Conservation (phyloP, 495 filamentous ascomycete genomes). For the Apodospora peruviana region DNA sequence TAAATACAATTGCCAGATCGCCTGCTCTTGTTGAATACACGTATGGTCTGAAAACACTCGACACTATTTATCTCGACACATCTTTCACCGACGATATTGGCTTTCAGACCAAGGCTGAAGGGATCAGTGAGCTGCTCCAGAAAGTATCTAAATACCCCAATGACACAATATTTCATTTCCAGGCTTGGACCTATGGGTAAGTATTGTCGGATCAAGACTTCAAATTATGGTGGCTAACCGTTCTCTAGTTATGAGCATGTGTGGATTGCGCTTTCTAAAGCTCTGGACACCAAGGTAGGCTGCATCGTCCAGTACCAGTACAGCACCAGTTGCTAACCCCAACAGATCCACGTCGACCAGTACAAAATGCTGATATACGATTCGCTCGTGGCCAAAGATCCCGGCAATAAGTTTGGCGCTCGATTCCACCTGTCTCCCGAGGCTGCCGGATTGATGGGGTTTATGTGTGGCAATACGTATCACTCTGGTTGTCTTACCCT, state of each 20-base stretch:
- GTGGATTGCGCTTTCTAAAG: conserved; percentile 74
- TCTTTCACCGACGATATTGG: conserved; percentile 55
- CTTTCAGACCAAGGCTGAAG: conserved; percentile 60
- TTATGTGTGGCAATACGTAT: conserved; percentile 63
- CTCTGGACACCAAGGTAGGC: conserved; percentile 57
- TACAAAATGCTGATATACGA: conserved; percentile 74
- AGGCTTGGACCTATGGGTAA: conserved; percentile 88
- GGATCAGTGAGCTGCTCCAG: conserved; percentile 64
- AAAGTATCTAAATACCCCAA: conserved; percentile 64
- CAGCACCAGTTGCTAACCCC: background rate
- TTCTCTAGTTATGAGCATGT: conserved; percentile 67
- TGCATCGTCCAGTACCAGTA: background rate
- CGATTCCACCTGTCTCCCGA: conserved; percentile 45
- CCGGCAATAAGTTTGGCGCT: conserved; percentile 22
- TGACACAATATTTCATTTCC: conserved; percentile 77
- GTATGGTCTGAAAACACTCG: conserved; percentile 56
- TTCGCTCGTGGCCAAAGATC: conserved; percentile 47
- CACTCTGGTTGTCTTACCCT: conserved; percentile 68
- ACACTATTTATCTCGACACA: conserved; percentile 84
- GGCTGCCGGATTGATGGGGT: conserved; percentile 67
- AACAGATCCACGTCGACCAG: conserved; percentile 71
- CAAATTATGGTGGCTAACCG: background rate
- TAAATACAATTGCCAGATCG: conserved; percentile 55
- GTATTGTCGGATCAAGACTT: background rate
- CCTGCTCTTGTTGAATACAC: conserved; percentile 74